A percentile compares a stretch with the other conserved stretches of the same genome.
Evolutionary conservation across 1,284 basidiomycete genomes (phyloP).

Genomic region (Fomitopsis pinicola): DNA sequence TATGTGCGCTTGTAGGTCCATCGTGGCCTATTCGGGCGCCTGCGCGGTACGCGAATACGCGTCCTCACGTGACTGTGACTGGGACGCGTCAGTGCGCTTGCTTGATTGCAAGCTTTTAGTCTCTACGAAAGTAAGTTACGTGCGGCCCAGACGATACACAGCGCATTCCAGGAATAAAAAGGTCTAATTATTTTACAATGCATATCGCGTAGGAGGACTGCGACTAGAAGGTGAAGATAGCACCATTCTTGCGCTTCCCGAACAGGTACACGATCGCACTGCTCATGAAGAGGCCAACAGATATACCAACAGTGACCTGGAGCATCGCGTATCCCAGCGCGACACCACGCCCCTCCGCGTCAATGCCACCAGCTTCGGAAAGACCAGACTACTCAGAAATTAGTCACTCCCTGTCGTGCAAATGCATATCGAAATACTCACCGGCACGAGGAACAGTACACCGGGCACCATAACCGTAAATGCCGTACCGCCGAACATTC

Average conservation of each 20-base stretch:
- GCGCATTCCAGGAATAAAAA: neutral
- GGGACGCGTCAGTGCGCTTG: neutral
- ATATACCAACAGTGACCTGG: slow-evolving; percentile 85
- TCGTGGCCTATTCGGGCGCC: neutral
- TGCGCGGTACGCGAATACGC: neutral
- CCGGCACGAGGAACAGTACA: slow-evolving; percentile 80
- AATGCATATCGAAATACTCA: slow-evolving; percentile 32
- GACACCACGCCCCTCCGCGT: slow-evolving; percentile 57
- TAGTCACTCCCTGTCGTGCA: neutral
- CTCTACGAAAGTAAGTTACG: too few relatives aligned
- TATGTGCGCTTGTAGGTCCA: slow-evolving; percentile 7
- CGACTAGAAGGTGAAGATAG: slow-evolving; percentile 73
- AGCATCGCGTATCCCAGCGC: slow-evolving; percentile 83
- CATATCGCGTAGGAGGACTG: neutral
- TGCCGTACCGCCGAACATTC: slow-evolving; percentile 81
- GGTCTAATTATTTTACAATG: neutral
- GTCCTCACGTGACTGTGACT: slow-evolving; percentile 4
- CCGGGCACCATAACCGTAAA: slow-evolving; percentile 90
- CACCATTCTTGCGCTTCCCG: slow-evolving; percentile 78
- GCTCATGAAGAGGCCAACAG: slow-evolving; percentile 83
- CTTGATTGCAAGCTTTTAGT: too few relatives aligned
- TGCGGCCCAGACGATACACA: too few relatives aligned
- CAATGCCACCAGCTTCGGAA: slow-evolving; percentile 80
- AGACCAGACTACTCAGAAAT: slow-evolving; percentile 62
- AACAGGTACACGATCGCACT: slow-evolving; percentile 85